Conservation (phyloP, 2,329 filamentous ascomycete species). For the Ophiocordyceps sinensis region DNA sequence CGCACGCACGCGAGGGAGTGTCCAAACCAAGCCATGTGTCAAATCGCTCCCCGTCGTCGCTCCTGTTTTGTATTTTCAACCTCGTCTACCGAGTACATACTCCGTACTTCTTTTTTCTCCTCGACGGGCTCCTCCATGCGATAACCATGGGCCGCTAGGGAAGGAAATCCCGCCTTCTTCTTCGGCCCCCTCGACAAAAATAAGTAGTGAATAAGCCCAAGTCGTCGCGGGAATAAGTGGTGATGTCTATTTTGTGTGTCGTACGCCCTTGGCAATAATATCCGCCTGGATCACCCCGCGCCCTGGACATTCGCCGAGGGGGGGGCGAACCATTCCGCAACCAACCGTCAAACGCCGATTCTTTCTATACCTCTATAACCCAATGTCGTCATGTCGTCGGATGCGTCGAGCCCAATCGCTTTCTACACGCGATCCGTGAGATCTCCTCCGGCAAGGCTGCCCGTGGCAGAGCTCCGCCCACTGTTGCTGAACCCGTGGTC, state of each 20-base stretch:
- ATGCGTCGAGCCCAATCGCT: slow-evolving; percentile 10
- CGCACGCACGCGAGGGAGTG: too few species aligned
- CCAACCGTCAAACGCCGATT: slow-evolving; percentile 21
- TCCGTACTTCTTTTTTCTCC: too few species aligned
- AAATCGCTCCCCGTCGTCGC: too few species aligned
- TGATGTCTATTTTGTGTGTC: slow-evolving; percentile 8
- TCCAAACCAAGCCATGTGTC: too few species aligned
- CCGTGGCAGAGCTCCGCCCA: slow-evolving; percentile 62
- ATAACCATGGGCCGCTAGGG: too few species aligned
- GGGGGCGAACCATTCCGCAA: slow-evolving; percentile 3
- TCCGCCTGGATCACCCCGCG: slow-evolving; percentile 7
- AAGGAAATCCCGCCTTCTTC: too few species aligned
- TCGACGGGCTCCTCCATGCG: too few species aligned
- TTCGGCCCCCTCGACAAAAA: too few species aligned
- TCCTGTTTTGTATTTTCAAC: too few species aligned
- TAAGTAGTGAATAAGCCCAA: neutral
- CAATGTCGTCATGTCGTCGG: slow-evolving; percentile 23
- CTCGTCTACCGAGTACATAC: too few species aligned
- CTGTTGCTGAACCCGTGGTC: slow-evolving; percentile 53
- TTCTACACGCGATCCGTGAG: slow-evolving; percentile 40
- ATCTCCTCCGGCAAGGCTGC: slow-evolving; percentile 62
- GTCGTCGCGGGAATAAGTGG: slow-evolving; percentile 2
- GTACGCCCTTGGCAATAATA: slow-evolving; percentile 4
- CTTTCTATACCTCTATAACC: slow-evolving; percentile 25
- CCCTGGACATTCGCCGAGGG: slow-evolving; percentile 1